Evolutionary conservation across 768 basidiomycete genomes (phyloP), one percentile per base, ranked within the genome.

Genomic region (Termitomyces sp.): DNA sequence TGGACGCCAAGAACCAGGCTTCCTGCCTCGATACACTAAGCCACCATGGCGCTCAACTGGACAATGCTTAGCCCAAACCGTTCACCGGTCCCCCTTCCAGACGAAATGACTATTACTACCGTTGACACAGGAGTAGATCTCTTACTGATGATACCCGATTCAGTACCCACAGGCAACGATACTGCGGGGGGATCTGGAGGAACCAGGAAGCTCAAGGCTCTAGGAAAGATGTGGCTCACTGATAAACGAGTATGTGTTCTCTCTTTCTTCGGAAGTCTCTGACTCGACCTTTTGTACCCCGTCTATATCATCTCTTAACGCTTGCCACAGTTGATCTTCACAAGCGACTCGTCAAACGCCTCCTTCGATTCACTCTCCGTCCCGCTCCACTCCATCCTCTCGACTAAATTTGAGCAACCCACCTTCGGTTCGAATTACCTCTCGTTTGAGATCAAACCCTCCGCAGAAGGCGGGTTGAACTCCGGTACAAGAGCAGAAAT

Each of bases 21-120:
- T 28, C 9, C 26, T 16, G 41, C 29, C 10, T 34, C 36, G 28
- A 33, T 33, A 20, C 29, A 39, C 24, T 36, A 34, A 46, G 71
- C 62, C 62, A 72, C 63, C 62, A 92, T 92, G 90, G 85, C 90
- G 7, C 77, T 92, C 44, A 90, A 92, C 74, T 90, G 87, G 86
- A 79, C 81, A 0, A 88, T 88, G 80, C 75, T 91, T 26, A 77
- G 76, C 56, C 68, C 77, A 4, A 76, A 84, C 42, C 77, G 81
- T 52, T 72, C 77, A 10, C 87, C 87, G 5, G 73, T 90, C 10
- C 86, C 87, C 16, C 73, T 91, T 20, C 83, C 80, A 0, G 70
- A 82, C 45, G 90, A 93, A 69, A 72, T 73, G 66, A 79, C 74
- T 0, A 79, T 91, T 39, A 79, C 81, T 15, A 76, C 75, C 1